Evolutionary conservation across 164 flowering plant species (phyloP).

Genomic region (Tinospora cordifolia): DNA sequence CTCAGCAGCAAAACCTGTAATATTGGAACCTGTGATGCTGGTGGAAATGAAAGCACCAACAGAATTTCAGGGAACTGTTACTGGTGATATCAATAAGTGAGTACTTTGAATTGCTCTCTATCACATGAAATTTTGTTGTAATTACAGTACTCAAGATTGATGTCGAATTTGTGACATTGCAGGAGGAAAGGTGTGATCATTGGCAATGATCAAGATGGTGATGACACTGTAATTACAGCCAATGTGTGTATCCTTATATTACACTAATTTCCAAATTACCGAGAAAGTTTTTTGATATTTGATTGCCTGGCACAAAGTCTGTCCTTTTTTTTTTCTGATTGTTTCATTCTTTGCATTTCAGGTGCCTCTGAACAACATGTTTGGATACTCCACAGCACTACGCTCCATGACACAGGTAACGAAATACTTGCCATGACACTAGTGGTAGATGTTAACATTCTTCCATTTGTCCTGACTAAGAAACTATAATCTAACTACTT

Average conservation of each 20-base stretch:
- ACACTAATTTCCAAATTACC: not conserved
- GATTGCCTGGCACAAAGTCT: too few species aligned
- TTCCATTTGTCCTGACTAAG: not conserved
- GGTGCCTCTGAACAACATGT: constrained; percentile 98
- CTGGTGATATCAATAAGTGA: constrained; percentile 95
- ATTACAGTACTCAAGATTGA: constrained; percentile 11
- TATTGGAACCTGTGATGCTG: constrained; percentile 90
- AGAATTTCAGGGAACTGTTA: constrained; percentile 94
- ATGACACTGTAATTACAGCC: constrained; percentile 76
- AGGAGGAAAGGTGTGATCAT: constrained; percentile 97
- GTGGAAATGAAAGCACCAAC: constrained; percentile 91
- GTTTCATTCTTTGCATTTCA: constrained; percentile 31
- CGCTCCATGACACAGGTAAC: constrained; percentile 98
- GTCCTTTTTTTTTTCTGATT: too few species aligned
- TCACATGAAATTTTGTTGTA: not conserved
- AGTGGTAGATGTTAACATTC: not conserved
- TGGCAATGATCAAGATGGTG: constrained; percentile 98
- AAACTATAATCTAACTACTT: too few species aligned
- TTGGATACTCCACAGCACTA: constrained; percentile 92
- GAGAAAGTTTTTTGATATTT: not conserved
- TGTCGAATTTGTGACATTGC: constrained; percentile 12
- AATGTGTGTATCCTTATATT: constrained; percentile 41
- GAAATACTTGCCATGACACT: not conserved
- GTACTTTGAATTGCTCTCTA: constrained; percentile 18
- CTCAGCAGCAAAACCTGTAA: constrained; percentile 75